A percentile compares a stretch with the other conserved stretches of the same genome.
phyloP scores from a whole-genome alignment of 2,329 filamentous ascomycete species.

The Westerdykella sp. region DNA sequence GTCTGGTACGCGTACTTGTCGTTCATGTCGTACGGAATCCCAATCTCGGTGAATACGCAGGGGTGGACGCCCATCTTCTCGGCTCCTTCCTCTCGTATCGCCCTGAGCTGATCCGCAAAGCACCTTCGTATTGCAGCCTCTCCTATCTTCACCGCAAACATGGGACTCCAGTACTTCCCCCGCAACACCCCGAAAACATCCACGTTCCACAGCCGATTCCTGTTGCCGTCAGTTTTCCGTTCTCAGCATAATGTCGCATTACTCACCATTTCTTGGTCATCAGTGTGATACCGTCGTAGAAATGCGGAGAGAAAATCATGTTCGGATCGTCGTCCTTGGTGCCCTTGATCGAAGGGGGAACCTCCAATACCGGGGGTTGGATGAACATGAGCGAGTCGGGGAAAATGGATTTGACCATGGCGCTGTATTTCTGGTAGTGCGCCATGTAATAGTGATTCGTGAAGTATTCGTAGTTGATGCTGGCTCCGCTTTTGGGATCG shows the following conservation, averaged over 20 bases:
- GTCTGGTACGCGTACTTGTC: slow-evolving; percentile 92
- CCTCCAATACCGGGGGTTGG: slow-evolving; percentile 85
- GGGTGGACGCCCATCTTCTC: slow-evolving; percentile 85
- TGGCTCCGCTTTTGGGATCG: slow-evolving; percentile 65
- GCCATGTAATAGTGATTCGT: slow-evolving; percentile 89
- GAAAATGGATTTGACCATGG: slow-evolving; percentile 69
- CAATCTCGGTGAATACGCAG: slow-evolving; percentile 87
- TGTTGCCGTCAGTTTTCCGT: slow-evolving; percentile 21
- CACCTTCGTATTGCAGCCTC: slow-evolving; percentile 93
- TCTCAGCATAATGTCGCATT: no score
- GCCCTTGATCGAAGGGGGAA: slow-evolving; percentile 81
- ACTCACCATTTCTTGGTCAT: slow-evolving; percentile 89
- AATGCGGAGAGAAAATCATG: slow-evolving; percentile 91
- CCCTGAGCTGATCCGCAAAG: slow-evolving; percentile 77
- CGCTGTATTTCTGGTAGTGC: slow-evolving; percentile 70
- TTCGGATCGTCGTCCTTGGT: slow-evolving; percentile 82
- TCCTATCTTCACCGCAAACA: slow-evolving; percentile 86
- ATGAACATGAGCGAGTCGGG: slow-evolving; percentile 80
- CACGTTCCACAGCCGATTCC: slow-evolving; percentile 91
- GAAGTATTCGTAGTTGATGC: slow-evolving; percentile 75
- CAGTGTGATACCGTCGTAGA: slow-evolving; percentile 92
- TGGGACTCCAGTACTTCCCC: slow-evolving; percentile 79
- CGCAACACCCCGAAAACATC: slow-evolving; percentile 89
- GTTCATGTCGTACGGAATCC: slow-evolving; percentile 98
- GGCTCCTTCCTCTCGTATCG: slow-evolving; percentile 78